Evolutionary conservation across 2,329 filamentous ascomycete species (phyloP), one percentile per base, ranked within the genome.

Genomic region (Colletotrichum siamense): DNA sequence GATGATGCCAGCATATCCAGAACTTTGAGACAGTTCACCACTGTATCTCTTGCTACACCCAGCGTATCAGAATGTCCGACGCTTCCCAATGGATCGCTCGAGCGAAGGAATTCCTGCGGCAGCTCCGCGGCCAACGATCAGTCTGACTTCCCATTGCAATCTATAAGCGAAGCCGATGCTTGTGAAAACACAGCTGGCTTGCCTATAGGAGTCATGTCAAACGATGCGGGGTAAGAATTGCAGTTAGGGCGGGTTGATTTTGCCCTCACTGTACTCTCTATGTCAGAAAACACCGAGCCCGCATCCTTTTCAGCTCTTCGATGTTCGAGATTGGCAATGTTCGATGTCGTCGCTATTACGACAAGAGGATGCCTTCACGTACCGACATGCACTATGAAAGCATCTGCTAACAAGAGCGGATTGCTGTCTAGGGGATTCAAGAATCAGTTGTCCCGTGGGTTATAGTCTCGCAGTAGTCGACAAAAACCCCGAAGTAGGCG

Each of bases 1-100:
- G 55, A 79, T 6, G 18, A 22, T 12, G 77, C 85, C 10, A 84
- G 88, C 66, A 77, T 85, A 2, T 85, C 86, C 0, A 75, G 82
- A 1, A 87, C 85, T 0, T 84, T 88, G 1, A 87, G 87, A 8
- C 88, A 87, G 86, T 88, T 88, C 71, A 88, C 87, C 3, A 85
- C 85, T 0, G 79, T 88, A 13, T 82, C 79, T 36, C 86, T 86
- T 52, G 44, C 16, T 5, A 52, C 44, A n/a, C 16, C 16, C 16
- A 22, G n/a, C 16, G n/a, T 22, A 16, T 52, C 44, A 8, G 44
- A 12, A 52, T 22, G 4, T n/a, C n/a, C 10, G 16, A 52, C 16
- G 8, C 44, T 52, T 52, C 16, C 44, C 7, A n/a, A 52, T 18
- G 16, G 16, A 30, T 26, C 15, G 36, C 26, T 22, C 52, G 30